A percentile compares a stretch with the other conserved stretches of the same genome.
Conservation (phyloP, 2,329 filamentous ascomycete species). For the Penicillium corylophilum region DNA sequence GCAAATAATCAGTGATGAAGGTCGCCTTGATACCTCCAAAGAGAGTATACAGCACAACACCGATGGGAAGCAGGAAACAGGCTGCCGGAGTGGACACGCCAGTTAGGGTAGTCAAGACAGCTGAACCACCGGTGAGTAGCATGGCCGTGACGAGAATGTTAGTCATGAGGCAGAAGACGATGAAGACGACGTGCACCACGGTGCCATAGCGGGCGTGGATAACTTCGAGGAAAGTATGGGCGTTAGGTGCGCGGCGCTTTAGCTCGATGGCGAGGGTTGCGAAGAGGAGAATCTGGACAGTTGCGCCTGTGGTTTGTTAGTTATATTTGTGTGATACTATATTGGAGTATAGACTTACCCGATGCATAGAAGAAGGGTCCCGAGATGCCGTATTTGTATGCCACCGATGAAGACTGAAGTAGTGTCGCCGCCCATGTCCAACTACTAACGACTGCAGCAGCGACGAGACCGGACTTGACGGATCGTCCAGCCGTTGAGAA, state of each 20-base stretch:
- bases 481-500: conserved; percentile 86
- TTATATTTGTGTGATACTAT: conserved; percentile 37
- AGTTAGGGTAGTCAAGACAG: conserved; percentile 69
- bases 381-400: conserved; percentile 72
- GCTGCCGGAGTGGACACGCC: conserved; percentile 76
- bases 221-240: conserved; percentile 80
- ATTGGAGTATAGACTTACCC: conserved; percentile 41
- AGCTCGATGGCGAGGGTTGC: conserved; percentile 87
- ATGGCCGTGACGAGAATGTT: conserved; percentile 87
- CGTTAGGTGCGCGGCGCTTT: conserved; percentile 82
- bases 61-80: conserved; percentile 78
- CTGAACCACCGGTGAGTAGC: conserved; percentile 80
- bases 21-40: conserved; percentile 80
- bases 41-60: conserved; percentile 76
- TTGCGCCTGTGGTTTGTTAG: conserved; percentile 63
- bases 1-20: conserved; percentile 81
- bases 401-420: conserved; percentile 75
- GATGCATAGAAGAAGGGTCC: conserved; percentile 68
- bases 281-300: conserved; percentile 84
- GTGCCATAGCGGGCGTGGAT: conserved; percentile 77
- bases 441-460: conserved; percentile 84
- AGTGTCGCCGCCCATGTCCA: conserved; percentile 93
- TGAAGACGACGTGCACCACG: conserved; percentile 72
- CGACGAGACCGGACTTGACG: conserved; percentile 84
- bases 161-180: conserved; percentile 77